phyloP scores from a whole-genome alignment of 202 grass and related monocot genomes.

The Dendrocalamus latiflorus region DNA sequence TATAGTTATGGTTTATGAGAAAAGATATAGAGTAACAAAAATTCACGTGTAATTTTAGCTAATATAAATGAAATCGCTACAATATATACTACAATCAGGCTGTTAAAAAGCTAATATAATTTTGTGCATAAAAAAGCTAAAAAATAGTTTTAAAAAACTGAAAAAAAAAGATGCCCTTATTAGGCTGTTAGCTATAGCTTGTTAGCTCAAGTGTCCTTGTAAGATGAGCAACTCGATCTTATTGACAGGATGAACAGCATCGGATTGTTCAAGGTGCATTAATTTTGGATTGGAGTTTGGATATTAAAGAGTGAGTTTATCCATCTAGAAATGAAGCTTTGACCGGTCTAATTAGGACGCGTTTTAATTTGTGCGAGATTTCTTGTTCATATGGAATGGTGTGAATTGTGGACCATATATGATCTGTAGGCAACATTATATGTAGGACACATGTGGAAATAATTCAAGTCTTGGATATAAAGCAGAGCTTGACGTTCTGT shows the following conservation, averaged over 20 bases:
- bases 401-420: not conserved
- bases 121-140: too few species aligned
- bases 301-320: not conserved
- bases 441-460: too few species aligned
- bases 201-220: not conserved
- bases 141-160: too few species aligned
- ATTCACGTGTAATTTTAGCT: too few species aligned
- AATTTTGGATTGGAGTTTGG: not conserved
- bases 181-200: not conserved
- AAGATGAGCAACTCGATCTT: not conserved
- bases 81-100: too few species aligned
- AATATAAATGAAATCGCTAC: too few species aligned
- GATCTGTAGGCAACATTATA: not conserved
- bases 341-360: not conserved
- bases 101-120: too few species aligned
- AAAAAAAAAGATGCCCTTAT: too few species aligned
- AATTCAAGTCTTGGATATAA: too few species aligned
- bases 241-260: not conserved
- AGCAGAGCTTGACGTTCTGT: too few species aligned
- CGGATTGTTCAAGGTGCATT: not conserved
- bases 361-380: not conserved
- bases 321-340: not conserved
- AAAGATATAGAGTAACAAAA: too few species aligned
- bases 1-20: too few species aligned
- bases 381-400: not conserved